phyloP scores from a whole-genome alignment of 1,284 basidiomycete genomes.

The Sanghuangporus weigelae region DNA sequence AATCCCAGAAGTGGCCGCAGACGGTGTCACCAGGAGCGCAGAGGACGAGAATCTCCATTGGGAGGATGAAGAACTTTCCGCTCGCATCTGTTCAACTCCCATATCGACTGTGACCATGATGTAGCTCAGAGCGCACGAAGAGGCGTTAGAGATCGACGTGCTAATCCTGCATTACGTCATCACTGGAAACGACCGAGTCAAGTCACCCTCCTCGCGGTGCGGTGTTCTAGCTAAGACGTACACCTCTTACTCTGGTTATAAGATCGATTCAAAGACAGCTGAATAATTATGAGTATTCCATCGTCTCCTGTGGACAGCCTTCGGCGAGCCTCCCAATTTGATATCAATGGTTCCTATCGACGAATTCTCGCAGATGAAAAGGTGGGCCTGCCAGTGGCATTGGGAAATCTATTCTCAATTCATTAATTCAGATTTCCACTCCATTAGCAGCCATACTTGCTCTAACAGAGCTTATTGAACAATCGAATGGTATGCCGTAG shows the following conservation, averaged over 20 bases:
- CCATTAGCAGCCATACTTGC: conserved; percentile 85
- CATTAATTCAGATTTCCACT: conserved; percentile 60
- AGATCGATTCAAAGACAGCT: neutral
- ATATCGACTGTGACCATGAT: neutral
- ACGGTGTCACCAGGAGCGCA: conserved; percentile 53
- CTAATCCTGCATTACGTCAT: neutral
- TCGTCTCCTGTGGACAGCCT: conserved; percentile 1
- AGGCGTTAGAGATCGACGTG: neutral
- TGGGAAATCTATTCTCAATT: conserved; percentile 5
- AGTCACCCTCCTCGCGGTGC: too few relatives aligned
- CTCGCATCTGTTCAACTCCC: conserved; percentile 2
- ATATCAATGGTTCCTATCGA: conserved; percentile 54
- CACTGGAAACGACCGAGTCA: neutral
- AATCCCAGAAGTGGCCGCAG: conserved; percentile 40
- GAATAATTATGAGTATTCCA: conserved; percentile 1
- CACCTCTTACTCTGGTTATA: too few relatives aligned
- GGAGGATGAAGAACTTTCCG: conserved; percentile 23
- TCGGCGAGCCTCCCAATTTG: conserved; percentile 30
- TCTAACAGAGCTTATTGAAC: conserved; percentile 70
- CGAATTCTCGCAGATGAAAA: conserved; percentile 51
- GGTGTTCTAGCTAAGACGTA: too few relatives aligned
- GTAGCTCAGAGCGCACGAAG: neutral
- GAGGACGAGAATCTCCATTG: conserved; percentile 72
- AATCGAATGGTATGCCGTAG: conserved; percentile 56
- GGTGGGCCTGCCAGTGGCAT: conserved; percentile 34